Base-by-base conservation (phyloP, 2,329 filamentous ascomycete genomes). In the Alternaria triticina region DNA sequence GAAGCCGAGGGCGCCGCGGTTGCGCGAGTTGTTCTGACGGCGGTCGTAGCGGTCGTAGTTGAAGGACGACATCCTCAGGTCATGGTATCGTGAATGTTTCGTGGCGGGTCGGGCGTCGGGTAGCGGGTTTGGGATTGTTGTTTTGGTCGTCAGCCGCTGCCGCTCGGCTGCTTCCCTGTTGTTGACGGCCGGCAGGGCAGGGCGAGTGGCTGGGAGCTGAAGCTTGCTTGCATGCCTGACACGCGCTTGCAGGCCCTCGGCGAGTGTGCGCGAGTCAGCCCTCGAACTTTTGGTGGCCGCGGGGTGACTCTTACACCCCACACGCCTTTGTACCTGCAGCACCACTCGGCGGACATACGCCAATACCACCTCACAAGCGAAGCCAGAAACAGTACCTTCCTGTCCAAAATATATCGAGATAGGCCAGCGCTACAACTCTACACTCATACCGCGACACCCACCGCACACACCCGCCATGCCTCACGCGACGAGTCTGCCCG, bases 401-500 rank as follows among this genome's bases (percentile, higher is more conserved):
- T 25, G 2, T 22, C 11, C 13, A 10, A 9, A 22, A 17, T 10
- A 28, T 13, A 46, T 6, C 33, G 7, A n/a, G 17, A 13, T 23
- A 44, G 9, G 10, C 33, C 23, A 61, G 20, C 5, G 36, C 11
- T 13, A 36, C 33, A 9, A 27, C 2, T 7, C 20, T 28, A 17
- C 20, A 15, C 13, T 25, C 6, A 13, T 12, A 23, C 33, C 28
- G 17, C 28, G 28, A 30, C 33, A 27, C 22, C 28, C 13, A 23
- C 17, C 15, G 33, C n/a, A 44, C 4, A 15, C 17, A n/a, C 33
- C 11, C n/a, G 57, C 46, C 5, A 94, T 94, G 91, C 91, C 91
- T 74, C 91, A 94, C 84, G 91, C 91, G 64, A 87, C 89, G 25
- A 65, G 56, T 25, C 89, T 91, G 83, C 90, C 91, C 72, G 86